Evolutionary conservation across 2,329 filamentous ascomycete genomes (phyloP).

Genomic region (Amesomyces nigricolor): DNA sequence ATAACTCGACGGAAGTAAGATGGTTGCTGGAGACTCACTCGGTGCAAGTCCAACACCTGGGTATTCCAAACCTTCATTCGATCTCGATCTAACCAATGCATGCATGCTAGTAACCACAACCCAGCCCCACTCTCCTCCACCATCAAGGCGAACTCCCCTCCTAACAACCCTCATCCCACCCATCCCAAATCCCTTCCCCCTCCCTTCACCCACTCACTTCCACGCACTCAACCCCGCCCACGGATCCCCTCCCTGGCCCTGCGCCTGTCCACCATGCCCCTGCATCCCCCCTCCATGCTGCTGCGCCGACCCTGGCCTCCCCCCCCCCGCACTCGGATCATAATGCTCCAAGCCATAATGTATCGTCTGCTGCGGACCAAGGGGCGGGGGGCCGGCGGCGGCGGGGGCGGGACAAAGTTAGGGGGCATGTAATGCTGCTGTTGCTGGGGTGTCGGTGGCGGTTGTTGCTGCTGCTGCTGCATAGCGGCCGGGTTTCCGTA

Average conservation of each 20-base stretch:
- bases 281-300: conserved; percentile 31
- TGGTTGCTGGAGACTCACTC: too few relatives aligned
- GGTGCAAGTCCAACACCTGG: too few relatives aligned
- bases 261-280: conserved; percentile 43
- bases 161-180: too few relatives aligned
- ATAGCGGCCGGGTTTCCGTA: conserved; percentile 40
- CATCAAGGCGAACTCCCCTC: too few relatives aligned
- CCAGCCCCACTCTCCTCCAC: too few relatives aligned
- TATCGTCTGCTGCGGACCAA: conserved; percentile 58
- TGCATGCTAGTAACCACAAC: too few relatives aligned
- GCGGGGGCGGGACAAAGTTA: conserved; percentile 58
- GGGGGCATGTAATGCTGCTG: conserved; percentile 43
- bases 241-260: conserved; percentile 44
- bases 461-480: conserved; percentile 33
- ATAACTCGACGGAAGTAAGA: too few relatives aligned
- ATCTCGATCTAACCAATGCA: too few relatives aligned
- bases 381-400: conserved; percentile 55
- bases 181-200: too few relatives aligned
- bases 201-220: conserved; percentile 42
- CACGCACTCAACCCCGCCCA: conserved; percentile 67
- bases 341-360: conserved; percentile 41
- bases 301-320: conserved; percentile 30
- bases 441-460: conserved; percentile 36
- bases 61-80: too few relatives aligned
- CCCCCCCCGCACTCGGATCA: conserved; percentile 18